Conservation (phyloP, 768 basidiomycete genomes). For the Xerocomellus amylosporus region DNA sequence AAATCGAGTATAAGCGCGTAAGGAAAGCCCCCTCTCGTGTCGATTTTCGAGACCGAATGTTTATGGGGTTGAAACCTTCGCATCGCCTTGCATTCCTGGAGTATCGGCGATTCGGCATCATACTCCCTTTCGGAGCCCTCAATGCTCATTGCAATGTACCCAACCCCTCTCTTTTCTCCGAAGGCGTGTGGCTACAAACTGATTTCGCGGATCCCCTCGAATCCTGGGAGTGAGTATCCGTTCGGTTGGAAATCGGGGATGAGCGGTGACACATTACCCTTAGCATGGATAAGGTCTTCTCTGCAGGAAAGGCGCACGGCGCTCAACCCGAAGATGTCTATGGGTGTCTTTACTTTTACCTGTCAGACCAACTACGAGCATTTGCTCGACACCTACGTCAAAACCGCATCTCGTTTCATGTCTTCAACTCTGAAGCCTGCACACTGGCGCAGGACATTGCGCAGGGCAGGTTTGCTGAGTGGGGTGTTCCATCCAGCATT, state of each 20-base stretch:
- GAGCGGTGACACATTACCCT: slow-evolving; percentile 1
- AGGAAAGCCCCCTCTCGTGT: slow-evolving; percentile 36
- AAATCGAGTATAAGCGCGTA: slow-evolving; percentile 33
- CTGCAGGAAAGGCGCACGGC: slow-evolving; percentile 39
- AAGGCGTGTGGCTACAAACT: slow-evolving; percentile 44
- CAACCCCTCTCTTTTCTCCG: slow-evolving; percentile 47
- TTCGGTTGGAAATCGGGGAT: neutral
- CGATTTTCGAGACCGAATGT: slow-evolving; percentile 45
- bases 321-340: slow-evolving; percentile 43
- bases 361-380: slow-evolving; percentile 38
- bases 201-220: slow-evolving; percentile 44
- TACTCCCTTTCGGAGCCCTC: slow-evolving; percentile 48
- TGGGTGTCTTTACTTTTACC: slow-evolving; percentile 49
- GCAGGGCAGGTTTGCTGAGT: slow-evolving; percentile 10
- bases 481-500: slow-evolving; percentile 22
- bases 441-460: slow-evolving; percentile 39
- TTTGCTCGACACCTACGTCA: slow-evolving; percentile 37
- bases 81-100: slow-evolving; percentile 44
- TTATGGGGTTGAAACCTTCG: slow-evolving; percentile 37
- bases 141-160: slow-evolving; percentile 40
- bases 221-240: slow-evolving; percentile 46
- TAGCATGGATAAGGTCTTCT: slow-evolving; percentile 41
- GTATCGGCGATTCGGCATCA: slow-evolving; percentile 40
- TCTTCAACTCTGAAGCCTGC: slow-evolving; percentile 39
- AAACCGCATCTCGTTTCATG: slow-evolving; percentile 33